A percentile compares a stretch with the other conserved stretches of the same genome.
Conservation (phyloP, 2,329 filamentous ascomycete genomes). For the Aspergillus brunneoviolaceus region DNA sequence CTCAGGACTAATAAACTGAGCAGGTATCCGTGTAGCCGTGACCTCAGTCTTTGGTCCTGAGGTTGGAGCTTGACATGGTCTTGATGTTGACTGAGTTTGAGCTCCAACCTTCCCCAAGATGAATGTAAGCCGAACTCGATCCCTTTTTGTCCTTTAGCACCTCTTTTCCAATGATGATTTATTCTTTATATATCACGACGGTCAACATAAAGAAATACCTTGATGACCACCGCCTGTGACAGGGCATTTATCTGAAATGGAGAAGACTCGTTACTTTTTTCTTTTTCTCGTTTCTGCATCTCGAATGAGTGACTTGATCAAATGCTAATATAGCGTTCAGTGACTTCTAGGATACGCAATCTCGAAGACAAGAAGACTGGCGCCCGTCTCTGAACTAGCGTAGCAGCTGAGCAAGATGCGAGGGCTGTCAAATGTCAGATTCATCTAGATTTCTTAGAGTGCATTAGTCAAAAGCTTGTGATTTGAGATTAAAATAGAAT, state of each 20-base stretch:
- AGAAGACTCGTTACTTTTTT: constrained; percentile 3
- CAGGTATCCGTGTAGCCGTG: neutral
- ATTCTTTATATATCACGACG: constrained; percentile 71
- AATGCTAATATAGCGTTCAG: constrained; percentile 10
- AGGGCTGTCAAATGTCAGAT: neutral
- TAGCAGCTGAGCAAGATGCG: neutral
- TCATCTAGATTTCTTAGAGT: constrained; percentile 15
- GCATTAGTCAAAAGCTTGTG: constrained; percentile 21
- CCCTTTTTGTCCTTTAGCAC: constrained; percentile 8
- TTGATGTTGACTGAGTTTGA: neutral
- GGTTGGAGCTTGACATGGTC: neutral
- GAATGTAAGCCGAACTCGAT: constrained; percentile 21
- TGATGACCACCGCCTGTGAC: constrained; percentile 80
- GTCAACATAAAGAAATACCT: constrained; percentile 73
- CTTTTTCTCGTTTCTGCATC: neutral
- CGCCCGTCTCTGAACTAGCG: neutral
- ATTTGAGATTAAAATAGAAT: constrained; percentile 1
- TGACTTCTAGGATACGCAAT: neutral
- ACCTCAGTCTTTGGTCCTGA: neutral
- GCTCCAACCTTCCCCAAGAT: neutral
- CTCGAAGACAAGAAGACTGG: neutral
- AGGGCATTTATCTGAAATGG: constrained; percentile 53
- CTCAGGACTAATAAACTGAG: constrained; percentile 26
- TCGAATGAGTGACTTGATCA: constrained; percentile 4
- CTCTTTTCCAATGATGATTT: constrained; percentile 64